Base-by-base conservation (phyloP, 164 flowering plant species). In the Vitis rotundifolia region DNA sequence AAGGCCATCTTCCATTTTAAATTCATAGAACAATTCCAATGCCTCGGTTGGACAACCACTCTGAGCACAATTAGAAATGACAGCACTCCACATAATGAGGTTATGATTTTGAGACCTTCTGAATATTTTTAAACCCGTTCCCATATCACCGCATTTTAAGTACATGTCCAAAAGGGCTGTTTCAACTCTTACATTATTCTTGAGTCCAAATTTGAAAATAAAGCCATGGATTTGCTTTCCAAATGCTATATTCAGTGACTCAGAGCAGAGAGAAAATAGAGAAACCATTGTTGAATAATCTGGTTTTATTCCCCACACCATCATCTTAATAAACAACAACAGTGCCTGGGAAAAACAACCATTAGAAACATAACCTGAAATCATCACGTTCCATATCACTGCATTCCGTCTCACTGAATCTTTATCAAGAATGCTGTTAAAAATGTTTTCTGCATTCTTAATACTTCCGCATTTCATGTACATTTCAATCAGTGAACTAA, bases 321-420 rank as follows among this genome's bases (percentile, higher is more conserved):
- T 68, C 84, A 84, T 79, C 68, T 81, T 63, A 26, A 48, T 11
- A 54, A 84, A 79, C 29, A 77, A 55, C 8, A 57, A 60, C 44
- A 74, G 11, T 55, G 85, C 86, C 75, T 79, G 49, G 5, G 49
- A 61, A n/a, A 52, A 69, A 73, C 63, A 76, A 11, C 70, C 72
- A 59, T 77, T 83, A 53, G 73, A 62, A 3, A 76, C 82, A 73
- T 78, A 85, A 3, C 89, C 89, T 7, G 59, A 65, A 60, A 86
- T 74, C 87, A 86, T 77, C 67, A 79, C 80, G 63, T 86, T 84
- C 83, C 86, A 86, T 66, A 81, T 49, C n/a, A 82, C 77, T 2
- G 64, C 19, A 67, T 85, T 83, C 66, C 37, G 70, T 48, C 71
- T 72, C 1, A 71, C 10, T 5, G 28, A 72, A 12, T 61, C 76